A percentile compares a stretch with the other conserved stretches of the same genome.
These are phyloP conservation scores for Xylaria hypoxylon DNA, from an alignment of 2,329 filamentous ascomycete genomes.

Conservation along the genomic window DNA sequence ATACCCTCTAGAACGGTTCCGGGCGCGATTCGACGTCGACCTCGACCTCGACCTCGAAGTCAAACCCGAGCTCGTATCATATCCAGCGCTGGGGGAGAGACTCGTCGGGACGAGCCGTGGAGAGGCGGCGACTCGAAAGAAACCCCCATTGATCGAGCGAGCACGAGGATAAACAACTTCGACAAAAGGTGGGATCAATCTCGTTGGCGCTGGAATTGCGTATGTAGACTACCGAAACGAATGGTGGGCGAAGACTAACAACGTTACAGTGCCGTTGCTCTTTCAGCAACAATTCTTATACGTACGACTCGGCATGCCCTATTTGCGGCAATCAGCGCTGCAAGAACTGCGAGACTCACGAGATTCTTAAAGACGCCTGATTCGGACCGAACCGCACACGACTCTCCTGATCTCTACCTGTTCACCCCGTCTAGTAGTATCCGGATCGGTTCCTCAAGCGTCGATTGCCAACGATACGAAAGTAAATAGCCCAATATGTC, in stretches of 20 bases:
- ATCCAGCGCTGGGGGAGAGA: slow-evolving; percentile 31
- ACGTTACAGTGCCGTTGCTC: slow-evolving; percentile 18
- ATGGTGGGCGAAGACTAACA: slow-evolving; percentile 2
- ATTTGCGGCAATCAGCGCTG: slow-evolving; percentile 8
- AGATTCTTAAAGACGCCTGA: background rate
- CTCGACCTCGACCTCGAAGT: background rate
- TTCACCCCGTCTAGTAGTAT: background rate
- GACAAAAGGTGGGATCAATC: slow-evolving; percentile 32
- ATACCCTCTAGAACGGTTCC: slow-evolving; percentile 16
- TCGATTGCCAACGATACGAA: background rate
- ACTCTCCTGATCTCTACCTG: background rate
- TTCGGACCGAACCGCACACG: background rate
- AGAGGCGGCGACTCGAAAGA: slow-evolving; percentile 9
- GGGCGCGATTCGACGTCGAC: slow-evolving; percentile 16
- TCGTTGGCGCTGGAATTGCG: slow-evolving; percentile 23
- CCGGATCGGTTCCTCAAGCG: background rate
- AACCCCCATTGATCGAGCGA: background rate
- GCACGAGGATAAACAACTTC: slow-evolving; percentile 24
- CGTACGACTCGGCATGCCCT: slow-evolving; percentile 15
- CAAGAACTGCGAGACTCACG: background rate
- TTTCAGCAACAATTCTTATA: slow-evolving; percentile 10
- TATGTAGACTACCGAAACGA: background rate
- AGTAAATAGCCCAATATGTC: slow-evolving; percentile 20
- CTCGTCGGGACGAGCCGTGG: slow-evolving; percentile 25
- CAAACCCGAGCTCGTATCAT: slow-evolving; percentile 22